Conservation (phyloP, 2,329 filamentous ascomycete species). For the Exophiala phaeomuriformis region DNA sequence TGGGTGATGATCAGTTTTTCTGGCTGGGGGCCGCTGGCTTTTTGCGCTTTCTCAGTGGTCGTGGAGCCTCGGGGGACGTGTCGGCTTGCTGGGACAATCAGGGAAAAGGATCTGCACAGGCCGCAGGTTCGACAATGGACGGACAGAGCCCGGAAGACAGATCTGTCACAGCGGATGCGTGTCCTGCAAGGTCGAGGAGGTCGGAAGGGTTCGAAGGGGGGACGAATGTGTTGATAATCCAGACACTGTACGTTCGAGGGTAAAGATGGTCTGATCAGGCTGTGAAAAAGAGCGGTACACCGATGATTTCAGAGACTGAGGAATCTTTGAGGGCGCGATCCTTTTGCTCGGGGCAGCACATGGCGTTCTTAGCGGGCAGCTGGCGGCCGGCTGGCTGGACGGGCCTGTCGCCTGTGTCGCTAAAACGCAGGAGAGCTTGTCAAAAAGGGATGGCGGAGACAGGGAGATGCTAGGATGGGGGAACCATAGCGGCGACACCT, state of each 20-base stretch:
- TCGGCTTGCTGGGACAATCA: conserved; percentile 5
- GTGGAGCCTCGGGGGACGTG: conserved; percentile 10
- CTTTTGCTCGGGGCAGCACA: conserved; percentile 27
- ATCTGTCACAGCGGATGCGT: neutral
- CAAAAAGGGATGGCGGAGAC: conserved; percentile 23
- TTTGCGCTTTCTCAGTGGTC: conserved; percentile 15
- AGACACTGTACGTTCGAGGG: neutral
- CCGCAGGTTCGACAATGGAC: conserved; percentile 8
- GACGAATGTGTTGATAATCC: neutral
- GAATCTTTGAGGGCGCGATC: conserved; percentile 20
- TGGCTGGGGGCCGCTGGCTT: conserved; percentile 7
- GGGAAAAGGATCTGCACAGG: conserved; percentile 14
- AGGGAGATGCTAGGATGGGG: conserved; percentile 20
- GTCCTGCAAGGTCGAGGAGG: neutral
- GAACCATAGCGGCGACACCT: conserved; percentile 15
- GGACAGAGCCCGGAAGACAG: neutral
- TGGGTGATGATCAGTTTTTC: conserved; percentile 13
- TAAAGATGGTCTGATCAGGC: conserved; percentile 10
- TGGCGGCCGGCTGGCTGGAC: conserved; percentile 30
- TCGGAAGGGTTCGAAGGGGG: neutral
- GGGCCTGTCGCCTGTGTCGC: conserved; percentile 29
- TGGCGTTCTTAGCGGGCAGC: conserved; percentile 28
- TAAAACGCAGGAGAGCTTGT: conserved; percentile 26
- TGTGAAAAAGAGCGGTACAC: conserved; percentile 17
- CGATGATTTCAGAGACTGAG: conserved; percentile 25